Evolutionary conservation across 2,329 filamentous ascomycete species (phyloP).

Genomic region (Hortaea sp.): DNA sequence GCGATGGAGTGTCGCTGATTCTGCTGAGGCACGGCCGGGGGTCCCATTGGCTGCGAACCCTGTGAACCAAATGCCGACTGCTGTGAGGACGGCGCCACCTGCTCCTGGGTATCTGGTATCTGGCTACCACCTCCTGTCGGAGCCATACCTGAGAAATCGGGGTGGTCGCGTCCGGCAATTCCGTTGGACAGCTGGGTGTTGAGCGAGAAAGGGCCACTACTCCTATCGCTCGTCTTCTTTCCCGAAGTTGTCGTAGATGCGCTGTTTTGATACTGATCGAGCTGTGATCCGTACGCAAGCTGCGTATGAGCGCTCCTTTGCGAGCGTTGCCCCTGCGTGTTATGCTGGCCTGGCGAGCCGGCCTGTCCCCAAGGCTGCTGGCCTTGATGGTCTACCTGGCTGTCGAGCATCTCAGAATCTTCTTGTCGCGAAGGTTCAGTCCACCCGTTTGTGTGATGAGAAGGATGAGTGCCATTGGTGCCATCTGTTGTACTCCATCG

Average conservation of each 20-base stretch:
- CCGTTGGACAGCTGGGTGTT: conserved; percentile 68
- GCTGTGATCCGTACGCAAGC: conserved; percentile 48
- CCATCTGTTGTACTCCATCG: conserved; percentile 38
- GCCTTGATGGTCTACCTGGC: conserved; percentile 23
- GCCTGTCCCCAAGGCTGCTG: conserved; percentile 10
- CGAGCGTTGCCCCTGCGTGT: conserved; percentile 49
- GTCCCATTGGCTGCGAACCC: conserved; percentile 18
- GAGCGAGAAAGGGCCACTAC: conserved; percentile 45
- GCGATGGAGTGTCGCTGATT: conserved; percentile 2
- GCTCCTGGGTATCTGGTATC: conserved; percentile 52
- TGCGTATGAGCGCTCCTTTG: conserved; percentile 54
- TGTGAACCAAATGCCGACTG: background rate
- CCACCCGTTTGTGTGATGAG: conserved; percentile 32
- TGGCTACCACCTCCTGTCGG: conserved; percentile 44
- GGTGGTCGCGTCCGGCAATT: conserved; percentile 34
- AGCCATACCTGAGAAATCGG: conserved; percentile 45
- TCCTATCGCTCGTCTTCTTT: conserved; percentile 67
- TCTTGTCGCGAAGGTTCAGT: conserved; percentile 30
- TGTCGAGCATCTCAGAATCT: conserved; percentile 36
- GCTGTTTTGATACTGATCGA: conserved; percentile 63
- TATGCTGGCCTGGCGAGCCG: conserved; percentile 15
- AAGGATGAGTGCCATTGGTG: conserved; percentile 23
- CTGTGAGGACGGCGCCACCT: conserved; percentile 29
- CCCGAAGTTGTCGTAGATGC: conserved; percentile 76
- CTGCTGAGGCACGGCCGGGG: conserved; percentile 24